A percentile compares a stretch with the other conserved stretches of the same genome.
These are phyloP conservation scores for Withania somnifera DNA, from an alignment of 305 asterid genomes.

Conservation along the genomic window DNA sequence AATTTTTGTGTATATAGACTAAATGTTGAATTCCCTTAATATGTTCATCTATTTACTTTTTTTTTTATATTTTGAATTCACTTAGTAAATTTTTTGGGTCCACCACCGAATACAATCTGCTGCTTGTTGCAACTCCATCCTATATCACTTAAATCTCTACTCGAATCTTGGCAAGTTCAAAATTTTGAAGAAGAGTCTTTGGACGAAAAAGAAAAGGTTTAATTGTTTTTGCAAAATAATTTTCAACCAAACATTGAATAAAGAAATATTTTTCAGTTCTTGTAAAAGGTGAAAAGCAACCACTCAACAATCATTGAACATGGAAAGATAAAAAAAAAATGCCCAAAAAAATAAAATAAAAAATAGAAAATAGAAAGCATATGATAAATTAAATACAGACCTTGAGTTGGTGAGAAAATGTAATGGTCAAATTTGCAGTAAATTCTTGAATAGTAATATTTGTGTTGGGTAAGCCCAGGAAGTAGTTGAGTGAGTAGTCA, in stretches of 20 bases:
- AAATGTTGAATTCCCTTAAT: too few species aligned
- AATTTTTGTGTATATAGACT: too few species aligned
- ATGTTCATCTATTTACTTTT: too few species aligned
- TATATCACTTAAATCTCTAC: too few species aligned
- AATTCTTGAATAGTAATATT: slow-evolving; percentile 42
- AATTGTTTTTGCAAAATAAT: not conserved
- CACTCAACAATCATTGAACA: not conserved
- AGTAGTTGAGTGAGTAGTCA: slow-evolving; percentile 59
- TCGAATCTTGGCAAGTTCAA: too few species aligned
- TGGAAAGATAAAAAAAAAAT: not conserved
- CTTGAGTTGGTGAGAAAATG: slow-evolving; percentile 43
- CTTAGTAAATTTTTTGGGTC: too few species aligned
- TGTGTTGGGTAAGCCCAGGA: slow-evolving; percentile 17
- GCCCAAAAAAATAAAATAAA: not conserved
- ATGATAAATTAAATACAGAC: slow-evolving; percentile 10
- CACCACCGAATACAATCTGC: too few species aligned
- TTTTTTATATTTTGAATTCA: too few species aligned
- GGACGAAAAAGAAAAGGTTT: not conserved
- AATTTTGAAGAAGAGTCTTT: too few species aligned
- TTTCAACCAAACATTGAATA: not conserved
- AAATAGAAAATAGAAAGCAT: not conserved
- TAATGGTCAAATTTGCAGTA: slow-evolving; percentile 34
- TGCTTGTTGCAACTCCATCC: too few species aligned
- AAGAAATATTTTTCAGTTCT: not conserved
- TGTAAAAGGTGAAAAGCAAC: not conserved